Percentiles rank a stretch among this genome's conserved stretches.
Conservation (phyloP, 257 asterid species). For the Paulownia fortunei region DNA sequence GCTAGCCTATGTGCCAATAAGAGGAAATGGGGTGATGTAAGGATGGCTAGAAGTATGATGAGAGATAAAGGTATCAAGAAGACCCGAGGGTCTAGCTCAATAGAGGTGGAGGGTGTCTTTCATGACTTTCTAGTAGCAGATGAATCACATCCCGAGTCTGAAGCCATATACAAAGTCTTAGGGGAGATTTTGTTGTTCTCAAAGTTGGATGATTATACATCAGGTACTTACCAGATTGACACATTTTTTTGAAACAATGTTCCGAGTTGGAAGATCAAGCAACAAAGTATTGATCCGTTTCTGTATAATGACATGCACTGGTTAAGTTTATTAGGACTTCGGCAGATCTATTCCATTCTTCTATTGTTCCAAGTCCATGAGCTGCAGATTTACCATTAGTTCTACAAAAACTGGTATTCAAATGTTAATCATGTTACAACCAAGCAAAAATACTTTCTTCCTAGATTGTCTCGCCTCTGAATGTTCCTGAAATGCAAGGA, state of each 20-base stretch:
- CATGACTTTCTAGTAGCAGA: slow-evolving; percentile 77
- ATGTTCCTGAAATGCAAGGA: too few species aligned
- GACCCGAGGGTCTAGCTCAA: slow-evolving; percentile 70
- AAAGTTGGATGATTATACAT: slow-evolving; percentile 39
- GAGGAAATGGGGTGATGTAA: slow-evolving; percentile 74
- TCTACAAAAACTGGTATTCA: too few species aligned
- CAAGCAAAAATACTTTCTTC: background rate
- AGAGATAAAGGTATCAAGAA: slow-evolving; percentile 71
- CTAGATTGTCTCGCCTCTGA: background rate
- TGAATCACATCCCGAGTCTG: slow-evolving; percentile 53
- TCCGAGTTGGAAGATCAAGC: background rate
- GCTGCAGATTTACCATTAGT: background rate
- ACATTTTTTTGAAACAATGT: slow-evolving; percentile 29
- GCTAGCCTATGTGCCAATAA: slow-evolving; percentile 72
- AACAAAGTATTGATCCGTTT: background rate
- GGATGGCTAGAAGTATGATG: slow-evolving; percentile 70
- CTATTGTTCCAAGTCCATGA: too few species aligned
- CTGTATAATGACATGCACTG: too few species aligned
- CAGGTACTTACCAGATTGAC: slow-evolving; percentile 33
- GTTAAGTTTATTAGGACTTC: too few species aligned
- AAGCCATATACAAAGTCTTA: slow-evolving; percentile 55
- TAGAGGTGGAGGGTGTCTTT: slow-evolving; percentile 69
- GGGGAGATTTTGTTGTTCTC: slow-evolving; percentile 47
- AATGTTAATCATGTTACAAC: too few species aligned
- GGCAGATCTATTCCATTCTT: background rate